Evolutionary conservation across 2,329 filamentous ascomycete species (phyloP), one percentile per base, ranked within the genome.

Genomic region (Apiospora kogelbergensis): DNA sequence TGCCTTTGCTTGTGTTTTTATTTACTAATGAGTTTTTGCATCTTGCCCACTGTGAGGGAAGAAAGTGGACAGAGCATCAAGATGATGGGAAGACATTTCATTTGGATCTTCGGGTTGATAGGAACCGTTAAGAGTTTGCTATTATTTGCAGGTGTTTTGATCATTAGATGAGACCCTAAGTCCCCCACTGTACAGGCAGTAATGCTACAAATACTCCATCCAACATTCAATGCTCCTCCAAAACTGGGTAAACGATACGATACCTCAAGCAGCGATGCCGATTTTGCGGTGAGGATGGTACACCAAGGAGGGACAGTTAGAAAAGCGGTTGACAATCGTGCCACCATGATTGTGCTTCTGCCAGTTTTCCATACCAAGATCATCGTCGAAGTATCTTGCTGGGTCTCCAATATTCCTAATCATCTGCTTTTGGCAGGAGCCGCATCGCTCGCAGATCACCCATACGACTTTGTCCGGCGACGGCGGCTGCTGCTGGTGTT

Each of bases 401-500:
- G 77, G 77, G 60, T 79, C 77, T 10, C 77, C 75, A 15, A 75
- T 3, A 30, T 22, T 20, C n/a, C 26, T 42, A 2, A 42, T 42
- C 3, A 42, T 67, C 22, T 48, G 42, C 33, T 20, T 76, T 73
- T 33, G 74, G 73, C 65, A 73, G 76, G 67, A 74, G 76, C 22
- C 76, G 67, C 77, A 79, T 63, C 78, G 76, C 65, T 78, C 75
- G 65, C 77, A 79, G 13, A 78, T 75, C n/a, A 78, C 72, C 76
- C 77, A 78, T 26, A 78, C 75, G 2, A 78, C 71, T 26, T 72
- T 74, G 42, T 75, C 73, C 30, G 26, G 72, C 73, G n/a, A 73
- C 71, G 22, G 71, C 73, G 68, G 68, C 20, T n/a, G 48, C 17
- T 60, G 40, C 40, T 42, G 37, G 9, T 40, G 40, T 5, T 37